These are phyloP conservation scores for Suillus sp. DNA, from an alignment of 768 basidiomycete genomes.

Conservation along the genomic window DNA sequence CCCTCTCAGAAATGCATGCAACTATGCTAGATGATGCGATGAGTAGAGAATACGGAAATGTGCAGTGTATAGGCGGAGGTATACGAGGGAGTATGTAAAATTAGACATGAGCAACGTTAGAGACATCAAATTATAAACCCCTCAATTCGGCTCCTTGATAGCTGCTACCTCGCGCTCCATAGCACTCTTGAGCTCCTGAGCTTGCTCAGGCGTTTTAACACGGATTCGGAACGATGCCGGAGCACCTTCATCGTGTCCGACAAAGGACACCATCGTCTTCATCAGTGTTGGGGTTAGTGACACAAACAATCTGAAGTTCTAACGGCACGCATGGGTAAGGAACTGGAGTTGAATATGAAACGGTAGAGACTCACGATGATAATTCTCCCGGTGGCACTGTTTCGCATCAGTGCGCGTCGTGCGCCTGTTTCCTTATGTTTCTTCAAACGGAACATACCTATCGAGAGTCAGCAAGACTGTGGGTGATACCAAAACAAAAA, in stretches of 20 bases:
- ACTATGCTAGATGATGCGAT: slow-evolving; percentile 4
- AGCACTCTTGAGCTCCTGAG: slow-evolving; percentile 55
- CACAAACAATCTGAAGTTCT: slow-evolving; percentile 76
- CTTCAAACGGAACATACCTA: slow-evolving; percentile 72
- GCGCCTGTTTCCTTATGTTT: slow-evolving; percentile 64
- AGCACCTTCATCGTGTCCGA: slow-evolving; percentile 64
- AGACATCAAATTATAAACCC: background rate
- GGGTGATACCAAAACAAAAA: background rate
- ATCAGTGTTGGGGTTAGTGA: slow-evolving; percentile 55
- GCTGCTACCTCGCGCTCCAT: slow-evolving; percentile 64
- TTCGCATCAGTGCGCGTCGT: slow-evolving; percentile 68
- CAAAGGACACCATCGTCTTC: slow-evolving; percentile 60
- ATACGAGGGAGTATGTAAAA: background rate
- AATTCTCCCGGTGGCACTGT: slow-evolving; percentile 75
- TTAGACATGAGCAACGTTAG: background rate
- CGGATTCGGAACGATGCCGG: slow-evolving; percentile 65
- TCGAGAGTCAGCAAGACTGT: slow-evolving; percentile 3
- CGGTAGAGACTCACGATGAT: slow-evolving; percentile 55
- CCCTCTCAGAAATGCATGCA: slow-evolving; percentile 1
- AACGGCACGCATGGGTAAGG: slow-evolving; percentile 17
- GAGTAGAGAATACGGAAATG: slow-evolving; percentile 1
- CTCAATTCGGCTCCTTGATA: slow-evolving; percentile 29
- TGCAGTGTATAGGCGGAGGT: background rate
- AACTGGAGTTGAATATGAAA: background rate
- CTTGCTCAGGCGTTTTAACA: slow-evolving; percentile 59